Base-by-base conservation (phyloP, 441 rosid genomes). In the Gossypium laxum region DNA sequence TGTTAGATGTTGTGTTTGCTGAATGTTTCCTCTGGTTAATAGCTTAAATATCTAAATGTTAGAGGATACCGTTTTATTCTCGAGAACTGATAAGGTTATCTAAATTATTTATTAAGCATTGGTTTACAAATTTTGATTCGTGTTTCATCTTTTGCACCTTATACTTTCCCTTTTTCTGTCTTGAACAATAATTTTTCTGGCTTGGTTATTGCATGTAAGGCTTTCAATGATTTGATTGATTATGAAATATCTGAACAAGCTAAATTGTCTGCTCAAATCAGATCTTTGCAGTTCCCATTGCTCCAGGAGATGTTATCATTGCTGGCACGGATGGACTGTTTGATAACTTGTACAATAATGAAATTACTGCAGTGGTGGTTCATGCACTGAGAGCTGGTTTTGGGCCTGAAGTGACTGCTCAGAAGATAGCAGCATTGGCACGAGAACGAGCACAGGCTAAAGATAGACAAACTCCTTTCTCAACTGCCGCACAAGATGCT, bases 241-340 rank as follows among this genome's bases (percentile, higher is more conserved):
- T 75, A 22, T 80, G 1, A 80, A 78, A 47, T 68, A 4, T 34
- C 15, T 61, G 0, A 26, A 48, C 18, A 6, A 69, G 0, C 30
- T 41, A 55, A 64, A n/a, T 47, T 24, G 54, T 24, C 22, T 50
- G 32, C 8, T n/a, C 50, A 15, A 22, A 58, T 47, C 86, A 90
- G 95, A 89, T 94, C 64, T 92, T 92, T 76, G 82, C 87, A 19
- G 84, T 94, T 54, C 83, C 92, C 17, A 89, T 88, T 50, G 86
- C 88, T 59, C 93, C 84, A 0, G 97, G 99, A 67, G 99, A 94
- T 61, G 96, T 85, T n/a, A 79, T 92, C 26, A 82, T 94, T 67
- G 89, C 98, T 17, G 99, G 97, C 77, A 90, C 98, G 12, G 99
- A 94, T 72, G 99, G 99, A 5, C 71, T 94, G 59, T 94, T 94